Evolutionary conservation across 2,329 filamentous ascomycete genomes (phyloP).

Genomic region (Trichoderma guizhouense): DNA sequence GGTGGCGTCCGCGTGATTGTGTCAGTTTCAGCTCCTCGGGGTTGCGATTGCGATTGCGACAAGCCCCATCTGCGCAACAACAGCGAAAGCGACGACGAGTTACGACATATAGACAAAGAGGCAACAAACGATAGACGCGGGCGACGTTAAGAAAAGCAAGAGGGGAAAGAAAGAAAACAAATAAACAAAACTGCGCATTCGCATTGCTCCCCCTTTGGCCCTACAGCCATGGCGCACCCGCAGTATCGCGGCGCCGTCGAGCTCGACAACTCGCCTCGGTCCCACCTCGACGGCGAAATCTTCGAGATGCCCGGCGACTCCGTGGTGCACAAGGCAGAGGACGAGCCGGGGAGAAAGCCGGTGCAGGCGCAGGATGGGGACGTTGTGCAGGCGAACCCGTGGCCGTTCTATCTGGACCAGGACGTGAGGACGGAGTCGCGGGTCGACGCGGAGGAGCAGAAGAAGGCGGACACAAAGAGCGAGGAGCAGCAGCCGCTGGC

Average conservation of each 20-base stretch:
- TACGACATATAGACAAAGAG: neutral
- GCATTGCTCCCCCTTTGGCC: neutral
- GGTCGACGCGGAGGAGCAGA: neutral
- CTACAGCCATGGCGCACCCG: conserved; percentile 20
- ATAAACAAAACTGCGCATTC: neutral
- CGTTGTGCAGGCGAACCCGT: conserved; percentile 26
- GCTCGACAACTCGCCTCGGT: conserved; percentile 26
- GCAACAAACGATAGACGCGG: neutral
- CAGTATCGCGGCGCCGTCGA: conserved; percentile 26
- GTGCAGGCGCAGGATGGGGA: conserved; percentile 6
- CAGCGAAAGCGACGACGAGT: neutral
- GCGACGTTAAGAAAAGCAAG: neutral
- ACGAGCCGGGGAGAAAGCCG: conserved; percentile 5
- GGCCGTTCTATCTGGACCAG: conserved; percentile 31
- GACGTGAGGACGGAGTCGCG: neutral
- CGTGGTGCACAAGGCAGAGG: conserved; percentile 10
- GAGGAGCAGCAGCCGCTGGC: conserved; percentile 23
- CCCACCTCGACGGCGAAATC: conserved; percentile 24
- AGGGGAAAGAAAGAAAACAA: neutral
- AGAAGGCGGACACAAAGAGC: neutral
- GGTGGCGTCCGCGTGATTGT: neutral
- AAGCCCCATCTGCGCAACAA: neutral
- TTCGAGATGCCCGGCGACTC: conserved; percentile 35
- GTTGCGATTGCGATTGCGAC: neutral
- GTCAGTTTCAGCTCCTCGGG: neutral